Evolutionary conservation across 768 basidiomycete genomes (phyloP), one percentile per base, ranked within the genome.

Genomic region (Tricholomella constricta): DNA sequence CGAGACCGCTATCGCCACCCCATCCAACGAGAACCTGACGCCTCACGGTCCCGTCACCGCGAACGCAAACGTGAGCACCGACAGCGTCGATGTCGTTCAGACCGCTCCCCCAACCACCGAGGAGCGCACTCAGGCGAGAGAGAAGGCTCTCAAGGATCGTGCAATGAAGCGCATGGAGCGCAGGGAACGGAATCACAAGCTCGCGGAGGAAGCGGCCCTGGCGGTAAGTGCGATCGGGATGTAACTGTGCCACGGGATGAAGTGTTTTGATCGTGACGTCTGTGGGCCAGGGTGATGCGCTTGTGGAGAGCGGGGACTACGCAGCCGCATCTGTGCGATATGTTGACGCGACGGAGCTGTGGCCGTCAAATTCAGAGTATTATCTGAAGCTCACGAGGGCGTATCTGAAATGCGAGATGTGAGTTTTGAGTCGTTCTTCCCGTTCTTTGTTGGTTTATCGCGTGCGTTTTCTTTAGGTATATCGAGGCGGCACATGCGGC

Each of bases 241-340:
- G 40, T n/a, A n/a, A n/a, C 31, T 14, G 14, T 32, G 31, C 27
- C 25, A 14, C 38, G 14, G 6, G 7, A 25, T 29, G 15, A 15
- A 17, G 9, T n/a, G n/a, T 41, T 37, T 42, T 44, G 31, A 32
- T 32, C 31, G 31, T 58, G 45, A 58, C 44, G 8, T 32, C 29
- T 9, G 15, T 22, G 17, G 19, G 12, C 23, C 27, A 76, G 75
- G 75, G 69, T 31, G 72, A 75, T 45, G 62, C 62, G n/a, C 48
- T 71, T 8, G 63, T 66, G 26, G 59, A 65, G 19, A 58, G 62
- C 7, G 62, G 59, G 9, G 67, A 74, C 22, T 73, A 66, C 56
- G 62, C 65, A 38, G 68, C 65, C 26, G 71, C 74, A 12, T 65
- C 62, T 19, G 54, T 63, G 10, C 64, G 65, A 7, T 77, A 74